Evolutionary conservation across 257 asterid species (phyloP), one percentile per base, ranked within the genome.

Genomic region (Perilla frutescens): DNA sequence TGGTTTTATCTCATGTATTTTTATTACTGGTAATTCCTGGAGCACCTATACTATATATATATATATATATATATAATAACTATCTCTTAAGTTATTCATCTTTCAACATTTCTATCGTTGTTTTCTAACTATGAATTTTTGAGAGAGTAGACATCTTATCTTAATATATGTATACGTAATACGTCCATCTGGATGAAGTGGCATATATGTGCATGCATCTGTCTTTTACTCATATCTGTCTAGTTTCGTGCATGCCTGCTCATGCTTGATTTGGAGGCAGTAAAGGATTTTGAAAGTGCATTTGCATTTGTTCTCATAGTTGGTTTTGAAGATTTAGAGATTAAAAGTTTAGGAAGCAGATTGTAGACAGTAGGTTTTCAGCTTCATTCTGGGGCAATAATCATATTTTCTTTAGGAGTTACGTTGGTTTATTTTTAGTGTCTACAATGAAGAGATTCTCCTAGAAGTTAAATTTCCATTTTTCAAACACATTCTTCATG

Each of bases 1-100:
- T 66, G 58, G 77, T 63, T 54, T 15, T 71, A 13, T 60, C 14
- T 62, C 37, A 13, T 63, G 14, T 13, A 62, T 81, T 36, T 53
- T 70, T 60, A 5, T 15, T 47, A 5, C 37, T 59, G 55, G 45
- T 61, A 45, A 12, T 6, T 51, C 43, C 48, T 77, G 65, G 67
- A 48, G 44, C 73, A 14, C 64, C 44, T 10, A 10, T 50, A 10
- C 44, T 10, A 10, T 50, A 10, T 43, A 11, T 50, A 34, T 40
- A 32, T 10, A 10, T 50, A 10, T 43, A 11, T 50, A 34, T 40
- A 32, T 36, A 29, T 59, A 40, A 50, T 72, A 48, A 39, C 20
- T 47, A 13, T n/a, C 8, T 32, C 37, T 34, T 4, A 10, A 14
- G 31, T 20, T 61, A 11, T 72, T 55, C 36, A 4, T 57, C 34